Conservation (phyloP, 768 basidiomycete genomes). For the Candolleomyces aberdarensis region DNA sequence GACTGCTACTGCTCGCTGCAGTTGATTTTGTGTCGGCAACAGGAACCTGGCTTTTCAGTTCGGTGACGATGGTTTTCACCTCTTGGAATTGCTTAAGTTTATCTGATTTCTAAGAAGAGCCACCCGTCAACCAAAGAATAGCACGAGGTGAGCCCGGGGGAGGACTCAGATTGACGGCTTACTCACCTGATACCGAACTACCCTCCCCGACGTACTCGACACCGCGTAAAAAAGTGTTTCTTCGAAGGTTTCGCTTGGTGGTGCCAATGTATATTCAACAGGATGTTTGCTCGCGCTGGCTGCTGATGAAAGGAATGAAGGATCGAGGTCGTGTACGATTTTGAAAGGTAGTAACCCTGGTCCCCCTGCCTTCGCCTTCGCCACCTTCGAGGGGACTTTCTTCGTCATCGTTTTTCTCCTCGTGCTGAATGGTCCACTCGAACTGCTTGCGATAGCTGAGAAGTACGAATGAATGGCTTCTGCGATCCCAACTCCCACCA, state of each 20-base stretch:
- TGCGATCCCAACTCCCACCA: conserved; percentile 72
- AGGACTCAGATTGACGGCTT: not conserved
- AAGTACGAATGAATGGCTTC: conserved; percentile 22
- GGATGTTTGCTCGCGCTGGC: no score
- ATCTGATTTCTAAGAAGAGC: not conserved
- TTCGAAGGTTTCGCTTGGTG: no score
- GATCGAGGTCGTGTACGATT: conserved; percentile 29
- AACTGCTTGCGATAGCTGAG: not conserved
- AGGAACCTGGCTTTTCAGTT: not conserved
- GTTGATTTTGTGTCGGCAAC: no score
- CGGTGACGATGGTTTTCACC: not conserved
- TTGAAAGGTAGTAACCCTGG: conserved; percentile 52
- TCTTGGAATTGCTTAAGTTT: conserved; percentile 1
- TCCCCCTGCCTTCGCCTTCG: conserved; percentile 16
- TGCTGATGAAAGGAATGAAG: no score
- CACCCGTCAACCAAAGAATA: not conserved
- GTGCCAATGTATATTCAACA: no score
- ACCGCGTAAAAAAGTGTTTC: conserved; percentile 76
- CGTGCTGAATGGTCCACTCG: no score
- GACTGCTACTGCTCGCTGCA: no score
- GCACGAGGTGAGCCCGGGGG: not conserved
- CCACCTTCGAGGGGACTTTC: no score
- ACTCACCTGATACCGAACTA: conserved; percentile 67
- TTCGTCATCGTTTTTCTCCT: no score
- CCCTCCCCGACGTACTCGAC: conserved; percentile 74